Conservation (phyloP, 2,329 filamentous ascomycete genomes). For the Nigrospora osmanthi region DNA sequence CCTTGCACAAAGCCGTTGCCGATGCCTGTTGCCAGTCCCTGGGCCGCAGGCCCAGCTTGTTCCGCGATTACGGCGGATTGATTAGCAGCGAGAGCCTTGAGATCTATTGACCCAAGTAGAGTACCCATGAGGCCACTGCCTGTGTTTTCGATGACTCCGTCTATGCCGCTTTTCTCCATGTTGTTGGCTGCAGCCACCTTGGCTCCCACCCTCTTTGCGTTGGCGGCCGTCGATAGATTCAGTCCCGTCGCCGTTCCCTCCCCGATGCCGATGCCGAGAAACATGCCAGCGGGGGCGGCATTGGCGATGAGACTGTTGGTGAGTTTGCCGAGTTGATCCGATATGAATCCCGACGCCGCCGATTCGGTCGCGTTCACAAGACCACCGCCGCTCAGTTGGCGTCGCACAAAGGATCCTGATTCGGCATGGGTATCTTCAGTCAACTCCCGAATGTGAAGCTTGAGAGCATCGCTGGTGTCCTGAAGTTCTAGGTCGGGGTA, state of each 20-base stretch:
- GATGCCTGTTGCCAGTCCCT: conserved; percentile 6
- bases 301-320: conserved; percentile 6
- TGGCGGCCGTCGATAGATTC: conserved; percentile 8
- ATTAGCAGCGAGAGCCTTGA: conserved; percentile 6
- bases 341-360: not conserved
- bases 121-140: conserved; percentile 19
- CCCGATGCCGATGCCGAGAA: conserved; percentile 14
- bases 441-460: not conserved
- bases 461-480: not conserved
- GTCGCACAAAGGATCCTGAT: not conserved
- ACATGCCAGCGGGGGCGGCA: conserved; percentile 10
- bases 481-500: not conserved
- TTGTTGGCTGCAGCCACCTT: conserved; percentile 15
- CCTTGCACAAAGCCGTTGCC: conserved; percentile 9
- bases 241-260: conserved; percentile 12
- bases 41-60: conserved; percentile 8
- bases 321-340: conserved; percentile 3
- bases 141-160: conserved; percentile 19
- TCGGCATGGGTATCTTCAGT: not conserved
- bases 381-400: not conserved
- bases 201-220: conserved; percentile 7
- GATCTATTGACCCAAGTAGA: conserved; percentile 15
- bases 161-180: conserved; percentile 19
- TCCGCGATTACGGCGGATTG: too few relatives aligned
- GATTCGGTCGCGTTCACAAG: not conserved